Conservation (phyloP, 331 rosid species). For the Pyrus hybrid region DNA sequence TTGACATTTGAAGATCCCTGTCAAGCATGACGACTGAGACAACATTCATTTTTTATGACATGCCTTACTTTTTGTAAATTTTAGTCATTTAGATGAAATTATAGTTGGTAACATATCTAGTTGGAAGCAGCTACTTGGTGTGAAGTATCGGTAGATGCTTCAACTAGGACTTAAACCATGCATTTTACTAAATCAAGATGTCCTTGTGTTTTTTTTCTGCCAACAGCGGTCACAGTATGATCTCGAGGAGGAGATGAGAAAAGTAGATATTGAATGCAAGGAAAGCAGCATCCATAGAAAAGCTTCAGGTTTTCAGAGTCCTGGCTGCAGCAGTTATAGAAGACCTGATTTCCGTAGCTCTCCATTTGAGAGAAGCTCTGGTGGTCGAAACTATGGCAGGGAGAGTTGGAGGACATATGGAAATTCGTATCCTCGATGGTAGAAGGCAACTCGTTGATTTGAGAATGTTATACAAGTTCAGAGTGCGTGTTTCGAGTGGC, state of each 20-base stretch:
- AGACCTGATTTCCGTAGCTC: slow-evolving; percentile 26
- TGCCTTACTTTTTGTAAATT: neutral
- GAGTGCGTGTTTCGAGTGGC: neutral
- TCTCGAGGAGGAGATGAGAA: slow-evolving; percentile 74
- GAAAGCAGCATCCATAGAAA: slow-evolving; percentile 42
- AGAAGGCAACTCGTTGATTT: slow-evolving; percentile 4
- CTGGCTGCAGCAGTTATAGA: slow-evolving; percentile 19
- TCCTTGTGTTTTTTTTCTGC: neutral
- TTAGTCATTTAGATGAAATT: neutral
- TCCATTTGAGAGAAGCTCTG: slow-evolving; percentile 38
- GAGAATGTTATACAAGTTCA: neutral
- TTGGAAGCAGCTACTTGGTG: neutral
- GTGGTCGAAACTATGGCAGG: slow-evolving; percentile 28
- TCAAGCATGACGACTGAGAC: neutral
- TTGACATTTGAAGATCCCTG: neutral
- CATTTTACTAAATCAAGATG: neutral
- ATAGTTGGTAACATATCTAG: neutral
- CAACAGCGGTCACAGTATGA: slow-evolving; percentile 77
- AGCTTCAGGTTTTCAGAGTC: slow-evolving; percentile 38
- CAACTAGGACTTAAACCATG: neutral
- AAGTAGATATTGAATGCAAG: slow-evolving; percentile 34
- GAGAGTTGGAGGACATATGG: slow-evolving; percentile 65
- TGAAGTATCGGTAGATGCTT: neutral
- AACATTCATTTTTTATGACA: neutral
- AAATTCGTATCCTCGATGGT: slow-evolving; percentile 53